Evolutionary conservation across 176 grass and related monocot genomes (phyloP).

Genomic region (Musa acuminata): DNA sequence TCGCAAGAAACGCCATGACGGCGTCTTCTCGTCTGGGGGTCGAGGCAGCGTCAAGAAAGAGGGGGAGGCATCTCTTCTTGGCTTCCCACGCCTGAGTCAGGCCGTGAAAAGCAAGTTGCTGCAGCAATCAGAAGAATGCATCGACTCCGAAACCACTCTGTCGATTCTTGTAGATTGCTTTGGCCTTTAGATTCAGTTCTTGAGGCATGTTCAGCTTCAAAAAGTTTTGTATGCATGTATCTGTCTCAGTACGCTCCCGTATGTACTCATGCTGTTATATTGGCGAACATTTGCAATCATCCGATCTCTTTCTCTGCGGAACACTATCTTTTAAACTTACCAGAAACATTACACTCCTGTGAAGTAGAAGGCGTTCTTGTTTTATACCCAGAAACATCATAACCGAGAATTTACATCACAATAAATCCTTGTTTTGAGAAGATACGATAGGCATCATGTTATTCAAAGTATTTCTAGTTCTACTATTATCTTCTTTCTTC

Average conservation of each 20-base stretch:
- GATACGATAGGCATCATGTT: no score
- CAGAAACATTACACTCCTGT: no score
- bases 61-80: slow-evolving; percentile 1
- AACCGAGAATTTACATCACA: no score
- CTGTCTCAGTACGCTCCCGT: background rate
- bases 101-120: background rate
- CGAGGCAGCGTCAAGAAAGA: background rate
- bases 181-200: slow-evolving; percentile 17
- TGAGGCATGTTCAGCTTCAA: background rate
- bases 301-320: no score
- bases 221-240: background rate
- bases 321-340: no score
- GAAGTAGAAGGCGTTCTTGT: no score
- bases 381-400: no score
- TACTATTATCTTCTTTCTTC: no score
- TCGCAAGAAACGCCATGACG: slow-evolving; percentile 14
- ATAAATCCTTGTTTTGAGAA: no score
- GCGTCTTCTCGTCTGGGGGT: slow-evolving; percentile 9
- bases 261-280: no score
- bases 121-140: background rate
- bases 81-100: slow-evolving; percentile 1
- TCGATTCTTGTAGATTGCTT: slow-evolving; percentile 71
- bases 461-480: no score
- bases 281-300: no score
- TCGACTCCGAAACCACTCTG: slow-evolving; percentile 30